Evolutionary conservation across 805 yeast genomes (phyloP), one percentile per base, ranked within the genome.

Genomic region (Wickerhamiella cacticola): DNA sequence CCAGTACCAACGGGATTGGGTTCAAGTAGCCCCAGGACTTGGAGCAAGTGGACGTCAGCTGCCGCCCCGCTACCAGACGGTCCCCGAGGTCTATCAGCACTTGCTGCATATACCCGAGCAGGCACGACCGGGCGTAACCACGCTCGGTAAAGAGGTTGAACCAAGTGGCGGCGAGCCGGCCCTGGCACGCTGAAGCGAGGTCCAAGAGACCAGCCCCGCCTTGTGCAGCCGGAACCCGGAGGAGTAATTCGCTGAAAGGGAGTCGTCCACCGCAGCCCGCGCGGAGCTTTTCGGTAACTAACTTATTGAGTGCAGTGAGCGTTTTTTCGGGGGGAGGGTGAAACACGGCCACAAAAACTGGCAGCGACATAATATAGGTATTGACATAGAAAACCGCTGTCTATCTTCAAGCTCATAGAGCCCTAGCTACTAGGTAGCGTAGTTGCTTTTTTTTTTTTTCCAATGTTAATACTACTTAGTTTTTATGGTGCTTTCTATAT

Each of bases 61-160:
- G 22, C 5, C 36, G n/a, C n/a, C n/a, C n/a, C n/a, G n/a, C n/a
- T n/a, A n/a, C n/a, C 26, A 21, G n/a, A 13, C n/a, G 21, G 7
- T 19, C 23, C 25, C 41, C 41, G 5, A 12, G 41, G 41, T 36
- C 41, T 9, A 36, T 19, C 25, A 36, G 26, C 13, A 7, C 9
- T 22, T 36, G 41, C 26, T 36, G 41, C 41, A 36, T 36, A 25
- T 16, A 22, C 16, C 41, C 41, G 25, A 36, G 13, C 15, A 36
- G 24, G 5, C 5, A 13, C 9, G 41, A 36, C 13, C 41, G 25
- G 7, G 41, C 41, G 15, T 16, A 36, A 3, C 26, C 24, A 7
- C 7, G 41, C 26, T 21, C 26, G 26, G 26, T 36, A 16, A 36
- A 22, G 10, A 22, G n/a, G 9, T 4, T 7, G 26, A 19, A 22